Conservation (phyloP, 2,329 filamentous ascomycete genomes). For the Aaosphaeria pasadenensis region DNA sequence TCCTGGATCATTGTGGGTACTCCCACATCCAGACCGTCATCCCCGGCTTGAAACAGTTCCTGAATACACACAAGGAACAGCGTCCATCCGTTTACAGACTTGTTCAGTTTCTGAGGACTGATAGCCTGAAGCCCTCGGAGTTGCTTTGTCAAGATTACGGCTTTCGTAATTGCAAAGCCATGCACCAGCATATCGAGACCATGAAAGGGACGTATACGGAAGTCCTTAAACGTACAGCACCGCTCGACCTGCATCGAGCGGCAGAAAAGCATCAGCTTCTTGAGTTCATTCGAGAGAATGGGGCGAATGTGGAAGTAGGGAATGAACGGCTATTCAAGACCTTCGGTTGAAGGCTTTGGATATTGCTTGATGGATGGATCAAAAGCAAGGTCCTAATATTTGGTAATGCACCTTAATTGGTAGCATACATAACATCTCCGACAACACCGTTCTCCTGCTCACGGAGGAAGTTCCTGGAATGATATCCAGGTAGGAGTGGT, state of each 20-base stretch:
- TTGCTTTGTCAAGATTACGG: conserved; percentile 18
- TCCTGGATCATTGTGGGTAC: conserved; percentile 10
- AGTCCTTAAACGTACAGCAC: conserved; percentile 1
- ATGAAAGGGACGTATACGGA: conserved; percentile 17
- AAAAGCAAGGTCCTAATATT: too few relatives aligned
- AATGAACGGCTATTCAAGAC: too few relatives aligned
- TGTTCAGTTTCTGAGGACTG: conserved; percentile 10
- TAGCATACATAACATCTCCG: too few relatives aligned
- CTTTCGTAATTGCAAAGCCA: conserved; percentile 2
- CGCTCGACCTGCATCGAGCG: conserved; percentile 9
- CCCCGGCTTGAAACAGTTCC: conserved; percentile 10
- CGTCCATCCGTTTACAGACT: conserved; percentile 13
- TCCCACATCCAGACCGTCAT: conserved; percentile 1
- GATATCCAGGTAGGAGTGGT: too few relatives aligned
- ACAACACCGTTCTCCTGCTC: too few relatives aligned
- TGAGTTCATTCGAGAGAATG: neutral
- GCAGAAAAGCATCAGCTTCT: conserved; percentile 5
- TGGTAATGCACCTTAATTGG: too few relatives aligned
- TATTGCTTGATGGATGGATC: too few relatives aligned
- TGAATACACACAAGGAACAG: neutral
- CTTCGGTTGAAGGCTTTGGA: too few relatives aligned
- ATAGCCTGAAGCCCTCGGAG: conserved; percentile 5
- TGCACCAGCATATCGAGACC: conserved; percentile 5
- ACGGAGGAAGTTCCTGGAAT: too few relatives aligned
- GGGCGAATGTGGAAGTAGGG: too few relatives aligned